Evolutionary conservation across 2,329 filamentous ascomycete genomes (phyloP).

Genomic region (Fusarium hostae): DNA sequence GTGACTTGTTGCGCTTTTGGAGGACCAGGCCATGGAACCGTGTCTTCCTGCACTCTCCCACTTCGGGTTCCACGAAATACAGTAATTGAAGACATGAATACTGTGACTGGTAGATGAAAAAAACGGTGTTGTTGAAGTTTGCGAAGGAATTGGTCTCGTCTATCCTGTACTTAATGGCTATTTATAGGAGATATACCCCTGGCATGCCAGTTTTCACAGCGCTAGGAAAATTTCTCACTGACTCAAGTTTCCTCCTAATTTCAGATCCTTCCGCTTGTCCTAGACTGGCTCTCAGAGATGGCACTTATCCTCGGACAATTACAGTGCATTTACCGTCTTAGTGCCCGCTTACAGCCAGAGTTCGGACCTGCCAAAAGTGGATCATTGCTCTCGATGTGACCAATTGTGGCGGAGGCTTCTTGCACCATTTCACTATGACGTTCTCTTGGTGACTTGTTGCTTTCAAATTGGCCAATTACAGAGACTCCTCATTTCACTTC

Average conservation of each 20-base stretch:
- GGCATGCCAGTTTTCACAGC: too few relatives aligned
- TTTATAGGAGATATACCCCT: not conserved
- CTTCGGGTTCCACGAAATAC: not conserved
- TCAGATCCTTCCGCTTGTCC: not conserved
- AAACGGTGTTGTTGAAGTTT: not conserved
- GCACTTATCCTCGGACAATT: not conserved
- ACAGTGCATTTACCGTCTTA: not conserved
- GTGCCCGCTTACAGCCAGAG: too few relatives aligned
- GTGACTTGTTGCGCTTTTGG: not conserved
- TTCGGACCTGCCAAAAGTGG: too few relatives aligned
- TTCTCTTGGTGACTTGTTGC: too few relatives aligned
- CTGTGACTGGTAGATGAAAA: not conserved
- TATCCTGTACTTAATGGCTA: not conserved
- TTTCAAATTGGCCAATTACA: too few relatives aligned
- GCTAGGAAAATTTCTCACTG: too few relatives aligned
- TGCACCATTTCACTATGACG: too few relatives aligned
- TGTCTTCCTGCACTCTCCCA: not conserved
- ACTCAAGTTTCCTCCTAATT: not conserved
- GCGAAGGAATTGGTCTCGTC: too few relatives aligned
- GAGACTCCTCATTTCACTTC: too few relatives aligned
- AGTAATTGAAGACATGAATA: not conserved
- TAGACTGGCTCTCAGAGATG: not conserved
- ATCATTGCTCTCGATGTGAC: too few relatives aligned
- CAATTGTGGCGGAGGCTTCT: too few relatives aligned
- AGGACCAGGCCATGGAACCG: not conserved